phyloP scores from a whole-genome alignment of 805 yeast species.

The Saccharomycopsis selenospora region DNA sequence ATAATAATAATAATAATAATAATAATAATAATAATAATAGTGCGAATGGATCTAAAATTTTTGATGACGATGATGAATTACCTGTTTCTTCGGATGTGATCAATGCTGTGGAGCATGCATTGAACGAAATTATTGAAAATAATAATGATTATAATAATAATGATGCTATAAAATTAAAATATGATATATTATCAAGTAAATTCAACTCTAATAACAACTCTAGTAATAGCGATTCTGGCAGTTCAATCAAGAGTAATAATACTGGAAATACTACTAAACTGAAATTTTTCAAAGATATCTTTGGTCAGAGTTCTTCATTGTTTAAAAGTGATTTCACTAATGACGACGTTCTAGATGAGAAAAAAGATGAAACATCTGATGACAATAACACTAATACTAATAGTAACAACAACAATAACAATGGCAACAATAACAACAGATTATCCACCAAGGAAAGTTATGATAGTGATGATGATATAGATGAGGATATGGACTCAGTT shows the following conservation, averaged over 20 bases:
- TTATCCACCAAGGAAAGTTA: slow-evolving; percentile 18
- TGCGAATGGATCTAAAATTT: slow-evolving; percentile 6
- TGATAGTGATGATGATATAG: slow-evolving; percentile 26
- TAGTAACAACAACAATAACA: not conserved
- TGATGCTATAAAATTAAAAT: slow-evolving; percentile 15
- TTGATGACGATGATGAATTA: slow-evolving; percentile 16
- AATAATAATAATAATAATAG: not conserved
- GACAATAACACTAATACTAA: not conserved
- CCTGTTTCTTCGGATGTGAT: slow-evolving; percentile 39
- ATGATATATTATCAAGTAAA: slow-evolving; percentile 9
- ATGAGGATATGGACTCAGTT: slow-evolving; percentile 22
- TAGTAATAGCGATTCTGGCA: not conserved
- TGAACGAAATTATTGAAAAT: slow-evolving; percentile 47
- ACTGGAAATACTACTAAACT: not conserved
- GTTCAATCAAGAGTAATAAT: not conserved
- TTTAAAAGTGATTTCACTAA: slow-evolving; percentile 10
- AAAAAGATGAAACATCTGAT: not conserved
- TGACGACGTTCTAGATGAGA: not conserved
- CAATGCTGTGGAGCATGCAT: slow-evolving; percentile 61
- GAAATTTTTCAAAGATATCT: slow-evolving; percentile 14
- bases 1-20: not conserved
- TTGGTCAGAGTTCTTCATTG: slow-evolving; percentile 9
- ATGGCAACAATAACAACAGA: not conserved
- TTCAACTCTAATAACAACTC: not conserved
- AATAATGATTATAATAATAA: slow-evolving; percentile 14